These are phyloP conservation scores for Aspergillus avenaceus DNA, from an alignment of 495 filamentous ascomycete species.

Conservation along the genomic window DNA sequence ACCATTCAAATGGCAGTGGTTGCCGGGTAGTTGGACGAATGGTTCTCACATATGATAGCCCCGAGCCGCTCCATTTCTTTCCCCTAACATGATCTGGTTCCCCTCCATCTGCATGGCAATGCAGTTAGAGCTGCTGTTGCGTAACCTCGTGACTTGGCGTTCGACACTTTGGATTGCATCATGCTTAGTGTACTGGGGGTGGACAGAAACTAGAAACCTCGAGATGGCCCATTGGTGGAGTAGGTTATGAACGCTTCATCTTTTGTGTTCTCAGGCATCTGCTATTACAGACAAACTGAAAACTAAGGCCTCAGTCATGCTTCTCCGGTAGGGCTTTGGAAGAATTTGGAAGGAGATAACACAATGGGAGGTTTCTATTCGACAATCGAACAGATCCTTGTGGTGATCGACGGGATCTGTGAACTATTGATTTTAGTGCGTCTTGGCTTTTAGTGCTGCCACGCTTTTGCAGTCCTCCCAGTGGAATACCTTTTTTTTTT, in stretches of 20 bases:
- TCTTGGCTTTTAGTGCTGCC: conserved; percentile 35
- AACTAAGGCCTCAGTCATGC: background rate
- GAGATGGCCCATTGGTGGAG: conserved; percentile 4
- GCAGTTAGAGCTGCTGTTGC: conserved; percentile 16
- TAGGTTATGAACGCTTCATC: background rate
- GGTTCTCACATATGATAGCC: conserved; percentile 14
- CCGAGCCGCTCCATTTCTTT: conserved; percentile 3
- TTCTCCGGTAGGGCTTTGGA: conserved; percentile 3
- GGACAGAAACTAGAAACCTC: conserved; percentile 3
- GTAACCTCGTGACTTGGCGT: conserved; percentile 21
- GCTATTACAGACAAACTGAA: background rate
- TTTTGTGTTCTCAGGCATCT: background rate
- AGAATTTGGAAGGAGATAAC: conserved; percentile 1
- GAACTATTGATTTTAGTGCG: conserved; percentile 44
- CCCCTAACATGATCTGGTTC: conserved; percentile 17
- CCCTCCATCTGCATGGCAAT: conserved; percentile 13
- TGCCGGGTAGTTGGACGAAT: background rate
- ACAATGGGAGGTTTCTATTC: conserved; percentile 13
- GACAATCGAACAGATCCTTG: conserved; percentile 28
- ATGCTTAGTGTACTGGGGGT: conserved; percentile 9
- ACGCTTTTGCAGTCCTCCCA: conserved; percentile 19
- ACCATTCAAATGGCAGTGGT: conserved; percentile 4
- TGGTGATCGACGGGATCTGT: conserved; percentile 43
- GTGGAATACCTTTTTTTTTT: conserved; percentile 1
- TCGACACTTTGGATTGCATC: conserved; percentile 15